Evolutionary conservation across 768 basidiomycete genomes (phyloP).

Genomic region (Panellus pusillus): DNA sequence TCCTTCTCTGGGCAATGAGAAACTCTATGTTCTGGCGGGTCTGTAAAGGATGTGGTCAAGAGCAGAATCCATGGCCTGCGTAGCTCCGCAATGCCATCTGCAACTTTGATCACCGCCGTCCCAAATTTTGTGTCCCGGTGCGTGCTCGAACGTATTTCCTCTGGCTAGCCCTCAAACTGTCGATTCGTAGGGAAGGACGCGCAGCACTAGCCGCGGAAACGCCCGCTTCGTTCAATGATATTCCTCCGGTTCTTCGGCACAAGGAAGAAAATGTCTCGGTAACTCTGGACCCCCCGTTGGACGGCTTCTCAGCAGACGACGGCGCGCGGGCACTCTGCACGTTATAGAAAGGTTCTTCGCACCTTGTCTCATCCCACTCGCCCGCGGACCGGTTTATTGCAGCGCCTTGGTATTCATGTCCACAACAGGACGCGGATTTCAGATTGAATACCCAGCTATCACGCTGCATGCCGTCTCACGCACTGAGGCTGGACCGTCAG

Average conservation of each 20-base stretch:
- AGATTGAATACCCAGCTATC: slow-evolving; percentile 85
- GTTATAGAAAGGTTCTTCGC: slow-evolving; percentile 75
- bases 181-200: slow-evolving; percentile 58
- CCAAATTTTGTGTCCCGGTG: slow-evolving; percentile 36
- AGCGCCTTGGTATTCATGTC: slow-evolving; percentile 83
- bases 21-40: slow-evolving; percentile 58
- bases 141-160: too few relatives aligned
- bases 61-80: slow-evolving; percentile 25
- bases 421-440: slow-evolving; percentile 68
- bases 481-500: slow-evolving; percentile 58
- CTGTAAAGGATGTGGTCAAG: slow-evolving; percentile 56
- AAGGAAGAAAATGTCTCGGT: slow-evolving; percentile 71
- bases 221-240: slow-evolving; percentile 79
- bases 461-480: slow-evolving; percentile 93
- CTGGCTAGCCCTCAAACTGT: too few relatives aligned
- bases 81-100: slow-evolving; percentile 35
- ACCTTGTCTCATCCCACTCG: neutral
- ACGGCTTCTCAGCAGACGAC: slow-evolving; percentile 56
- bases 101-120: slow-evolving; percentile 35
- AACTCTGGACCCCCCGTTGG: slow-evolving; percentile 65
- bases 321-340: slow-evolving; percentile 62
- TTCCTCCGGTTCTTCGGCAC: slow-evolving; percentile 80
- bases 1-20: slow-evolving; percentile 47
- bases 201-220: slow-evolving; percentile 69
- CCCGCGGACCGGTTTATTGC: slow-evolving; percentile 9